Evolutionary conservation across 768 basidiomycete genomes (phyloP).

Genomic region (Lepiota subincarnata): DNA sequence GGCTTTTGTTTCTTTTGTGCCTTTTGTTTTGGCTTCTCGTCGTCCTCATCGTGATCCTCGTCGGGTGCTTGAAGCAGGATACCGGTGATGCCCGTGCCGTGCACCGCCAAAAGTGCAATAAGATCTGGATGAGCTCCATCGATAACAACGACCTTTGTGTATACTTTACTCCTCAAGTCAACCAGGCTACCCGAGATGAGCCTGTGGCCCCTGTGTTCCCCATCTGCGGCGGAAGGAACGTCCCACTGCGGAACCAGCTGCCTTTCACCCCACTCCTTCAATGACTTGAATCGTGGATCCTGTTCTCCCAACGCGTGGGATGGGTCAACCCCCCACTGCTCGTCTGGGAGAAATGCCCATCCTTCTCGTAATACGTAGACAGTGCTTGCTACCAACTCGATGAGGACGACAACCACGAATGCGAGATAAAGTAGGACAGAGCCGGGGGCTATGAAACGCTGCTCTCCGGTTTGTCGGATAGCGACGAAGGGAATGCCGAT

Average conservation of each 20-base stretch:
- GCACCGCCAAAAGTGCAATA: neutral
- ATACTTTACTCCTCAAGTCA: neutral
- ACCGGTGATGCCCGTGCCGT: neutral
- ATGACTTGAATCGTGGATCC: neutral
- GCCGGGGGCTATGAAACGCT: neutral
- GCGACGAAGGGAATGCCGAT: neutral
- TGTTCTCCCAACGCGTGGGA: neutral
- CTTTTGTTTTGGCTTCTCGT: neutral
- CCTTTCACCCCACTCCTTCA: neutral
- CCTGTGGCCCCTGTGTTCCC: neutral
- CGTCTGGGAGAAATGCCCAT: neutral
- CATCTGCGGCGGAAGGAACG: neutral
- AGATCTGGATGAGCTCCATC: neutral
- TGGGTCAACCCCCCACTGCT: neutral
- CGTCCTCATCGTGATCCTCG: neutral
- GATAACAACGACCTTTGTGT: neutral
- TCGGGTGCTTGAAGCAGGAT: neutral
- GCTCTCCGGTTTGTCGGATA: neutral
- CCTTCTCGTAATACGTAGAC: neutral
- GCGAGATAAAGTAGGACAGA: neutral
- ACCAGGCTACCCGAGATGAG: neutral
- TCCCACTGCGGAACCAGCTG: neutral
- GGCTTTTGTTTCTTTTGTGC: neutral
- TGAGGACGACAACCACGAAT: neutral
- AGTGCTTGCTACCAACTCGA: neutral